phyloP scores from a whole-genome alignment of 345 rosid genomes.

The Arabidopsis arenosa region DNA sequence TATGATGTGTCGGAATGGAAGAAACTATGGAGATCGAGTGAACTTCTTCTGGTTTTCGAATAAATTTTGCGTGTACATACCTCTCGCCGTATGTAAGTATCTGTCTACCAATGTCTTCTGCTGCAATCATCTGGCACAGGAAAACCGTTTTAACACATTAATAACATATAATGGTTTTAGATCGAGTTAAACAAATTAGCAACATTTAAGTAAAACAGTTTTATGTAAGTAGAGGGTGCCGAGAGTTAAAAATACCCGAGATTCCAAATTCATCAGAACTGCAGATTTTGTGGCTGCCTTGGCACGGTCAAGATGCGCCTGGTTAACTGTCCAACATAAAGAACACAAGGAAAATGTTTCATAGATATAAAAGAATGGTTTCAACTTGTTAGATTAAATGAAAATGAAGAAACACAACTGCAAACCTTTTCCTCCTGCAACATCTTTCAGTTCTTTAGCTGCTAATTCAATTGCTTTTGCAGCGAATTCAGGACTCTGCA shows the following conservation, averaged over 20 bases:
- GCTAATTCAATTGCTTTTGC: slow-evolving; percentile 64
- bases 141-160: slow-evolving; percentile 2
- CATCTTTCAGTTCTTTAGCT: slow-evolving; percentile 53
- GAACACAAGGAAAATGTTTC: background rate
- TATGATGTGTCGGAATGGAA: background rate
- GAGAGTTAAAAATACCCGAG: slow-evolving; percentile 57
- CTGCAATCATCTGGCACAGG: slow-evolving; percentile 55
- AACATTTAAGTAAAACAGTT: background rate
- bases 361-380: background rate
- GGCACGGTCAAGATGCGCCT: slow-evolving; percentile 60
- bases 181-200: slow-evolving; percentile 2
- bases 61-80: slow-evolving; percentile 42
- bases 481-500: slow-evolving; percentile 64
- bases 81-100: slow-evolving; percentile 77
- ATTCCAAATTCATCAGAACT: slow-evolving; percentile 75
- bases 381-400: background rate
- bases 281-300: slow-evolving; percentile 76
- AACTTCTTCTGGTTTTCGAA: background rate
- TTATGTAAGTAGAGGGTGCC: background rate
- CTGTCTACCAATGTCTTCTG: slow-evolving; percentile 79
- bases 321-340: slow-evolving; percentile 50
- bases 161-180: slow-evolving; percentile 6
- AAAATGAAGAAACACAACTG: slow-evolving; percentile 13
- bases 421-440: slow-evolving; percentile 69
- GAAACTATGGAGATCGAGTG: background rate